These are phyloP conservation scores for Taphrina wiesneri DNA, from an alignment of 1,139 yeast genomes.

Conservation along the genomic window DNA sequence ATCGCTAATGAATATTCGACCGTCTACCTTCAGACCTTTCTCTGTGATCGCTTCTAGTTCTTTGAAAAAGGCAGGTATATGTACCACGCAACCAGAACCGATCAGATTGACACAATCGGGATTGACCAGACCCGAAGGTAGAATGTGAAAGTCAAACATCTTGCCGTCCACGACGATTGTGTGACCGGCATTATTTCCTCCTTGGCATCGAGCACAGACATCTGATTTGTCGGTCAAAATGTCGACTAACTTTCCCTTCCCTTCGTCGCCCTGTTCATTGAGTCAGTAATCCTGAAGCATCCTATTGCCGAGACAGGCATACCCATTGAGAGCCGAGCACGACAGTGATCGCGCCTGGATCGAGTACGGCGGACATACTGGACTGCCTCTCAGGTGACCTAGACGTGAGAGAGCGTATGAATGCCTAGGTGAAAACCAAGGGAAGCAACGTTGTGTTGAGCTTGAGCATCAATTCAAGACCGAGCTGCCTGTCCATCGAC, in stretches of 20 bases:
- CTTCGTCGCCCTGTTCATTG: slow-evolving; percentile 91
- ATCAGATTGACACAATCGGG: slow-evolving; percentile 84
- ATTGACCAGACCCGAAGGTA: slow-evolving; percentile 90
- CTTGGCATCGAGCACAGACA: slow-evolving; percentile 91
- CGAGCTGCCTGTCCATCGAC: too few species aligned
- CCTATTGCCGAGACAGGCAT: background rate
- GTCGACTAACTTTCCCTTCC: slow-evolving; percentile 96
- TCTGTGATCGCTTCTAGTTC: slow-evolving; percentile 78
- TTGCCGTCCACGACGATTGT: slow-evolving; percentile 87
- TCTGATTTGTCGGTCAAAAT: slow-evolving; percentile 89
- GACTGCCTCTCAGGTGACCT: background rate
- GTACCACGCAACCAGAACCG: slow-evolving; percentile 97
- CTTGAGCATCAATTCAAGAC: background rate
- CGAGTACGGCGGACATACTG: background rate
- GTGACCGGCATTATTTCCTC: slow-evolving; percentile 99
- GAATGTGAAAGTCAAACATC: slow-evolving; percentile 97
- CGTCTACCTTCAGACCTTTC: slow-evolving; percentile 75
- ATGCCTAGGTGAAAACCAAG: slow-evolving; percentile 8
- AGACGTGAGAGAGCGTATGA: background rate
- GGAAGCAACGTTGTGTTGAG: background rate
- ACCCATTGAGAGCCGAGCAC: slow-evolving; percentile 32
- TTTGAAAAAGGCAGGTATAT: slow-evolving; percentile 86
- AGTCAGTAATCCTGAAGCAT: background rate
- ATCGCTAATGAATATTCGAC: slow-evolving; percentile 80
- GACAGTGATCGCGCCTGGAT: slow-evolving; percentile 28